A percentile compares a stretch with the other conserved stretches of the same genome.
phyloP scores from a whole-genome alignment of 371 early-diverging fungal genomes.

The Syncephalastrum contaminatum region DNA sequence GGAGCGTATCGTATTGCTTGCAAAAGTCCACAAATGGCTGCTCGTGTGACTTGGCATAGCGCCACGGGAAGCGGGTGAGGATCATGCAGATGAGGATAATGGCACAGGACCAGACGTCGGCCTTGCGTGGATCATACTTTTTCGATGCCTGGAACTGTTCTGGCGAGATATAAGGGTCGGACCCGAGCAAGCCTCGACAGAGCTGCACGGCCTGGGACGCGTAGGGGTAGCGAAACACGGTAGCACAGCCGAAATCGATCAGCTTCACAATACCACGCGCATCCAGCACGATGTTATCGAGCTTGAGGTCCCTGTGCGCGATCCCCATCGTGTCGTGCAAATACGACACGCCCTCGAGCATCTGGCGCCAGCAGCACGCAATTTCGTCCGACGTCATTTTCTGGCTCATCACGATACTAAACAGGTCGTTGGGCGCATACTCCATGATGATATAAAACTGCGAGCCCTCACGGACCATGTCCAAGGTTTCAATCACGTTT shows the following conservation, averaged over 20 bases:
- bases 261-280: slow-evolving; percentile 75
- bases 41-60: too few species aligned
- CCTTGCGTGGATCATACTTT: slow-evolving; percentile 42
- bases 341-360: slow-evolving; percentile 68
- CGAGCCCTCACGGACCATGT: slow-evolving; percentile 64
- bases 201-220: slow-evolving; percentile 22
- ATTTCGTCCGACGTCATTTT: slow-evolving; percentile 60
- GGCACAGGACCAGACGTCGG: slow-evolving; percentile 60
- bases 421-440: slow-evolving; percentile 73
- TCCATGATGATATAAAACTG: slow-evolving; percentile 74
- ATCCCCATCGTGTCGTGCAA: slow-evolving; percentile 67
- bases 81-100: slow-evolving; percentile 67
- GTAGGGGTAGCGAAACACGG: slow-evolving; percentile 71
- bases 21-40: too few species aligned
- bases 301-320: slow-evolving; percentile 82
- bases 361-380: slow-evolving; percentile 66
- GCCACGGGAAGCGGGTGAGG: slow-evolving; percentile 69
- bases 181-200: slow-evolving; percentile 27
- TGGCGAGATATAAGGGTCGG: slow-evolving; percentile 61
- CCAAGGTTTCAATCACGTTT: slow-evolving; percentile 81
- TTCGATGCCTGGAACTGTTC: slow-evolving; percentile 49
- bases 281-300: slow-evolving; percentile 76
- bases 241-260: slow-evolving; percentile 88
- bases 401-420: slow-evolving; percentile 63
- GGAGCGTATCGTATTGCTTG: too few species aligned